Conservation (phyloP, 371 early-diverging fungal genomes). For the Dinochytrium kinnereticum region DNA sequence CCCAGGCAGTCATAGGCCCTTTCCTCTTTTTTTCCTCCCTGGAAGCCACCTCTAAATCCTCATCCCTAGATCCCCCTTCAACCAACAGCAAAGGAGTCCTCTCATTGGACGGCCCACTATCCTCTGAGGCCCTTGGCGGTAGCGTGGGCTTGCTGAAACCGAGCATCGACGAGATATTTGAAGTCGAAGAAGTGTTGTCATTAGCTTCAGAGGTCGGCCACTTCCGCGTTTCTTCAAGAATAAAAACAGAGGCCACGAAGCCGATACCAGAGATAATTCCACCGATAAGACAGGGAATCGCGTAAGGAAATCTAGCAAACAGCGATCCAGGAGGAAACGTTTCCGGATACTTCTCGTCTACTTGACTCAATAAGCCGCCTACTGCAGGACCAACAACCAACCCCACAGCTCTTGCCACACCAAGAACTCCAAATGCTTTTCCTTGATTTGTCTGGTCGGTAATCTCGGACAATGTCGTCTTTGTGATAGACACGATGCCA, state of each 20-base stretch:
- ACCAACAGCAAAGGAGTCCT: too few relatives aligned
- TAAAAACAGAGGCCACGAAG: conserved; percentile 23
- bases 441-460: conserved; percentile 32
- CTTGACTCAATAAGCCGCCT: conserved; percentile 19
- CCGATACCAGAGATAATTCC: conserved; percentile 21
- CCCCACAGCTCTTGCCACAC: conserved; percentile 32
- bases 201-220: conserved; percentile 1
- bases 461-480: conserved; percentile 33
- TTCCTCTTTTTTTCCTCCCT: too few relatives aligned
- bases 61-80: too few relatives aligned
- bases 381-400: conserved; percentile 36
- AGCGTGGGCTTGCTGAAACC: too few relatives aligned
- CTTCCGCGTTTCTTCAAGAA: conserved; percentile 32
- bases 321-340: conserved; percentile 35
- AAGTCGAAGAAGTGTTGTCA: background rate
- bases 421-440: conserved; percentile 34
- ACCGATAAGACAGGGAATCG: conserved; percentile 35
- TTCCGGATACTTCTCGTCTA: conserved; percentile 28
- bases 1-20: conserved; percentile 11
- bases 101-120: too few relatives aligned
- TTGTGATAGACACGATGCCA: conserved; percentile 33
- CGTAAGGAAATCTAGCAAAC: conserved; percentile 37
- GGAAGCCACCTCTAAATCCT: too few relatives aligned
- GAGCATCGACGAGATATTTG: background rate
- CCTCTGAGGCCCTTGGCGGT: too few relatives aligned